Conservation (phyloP, 2,329 filamentous ascomycete genomes). For the Diaporthe caulivora region DNA sequence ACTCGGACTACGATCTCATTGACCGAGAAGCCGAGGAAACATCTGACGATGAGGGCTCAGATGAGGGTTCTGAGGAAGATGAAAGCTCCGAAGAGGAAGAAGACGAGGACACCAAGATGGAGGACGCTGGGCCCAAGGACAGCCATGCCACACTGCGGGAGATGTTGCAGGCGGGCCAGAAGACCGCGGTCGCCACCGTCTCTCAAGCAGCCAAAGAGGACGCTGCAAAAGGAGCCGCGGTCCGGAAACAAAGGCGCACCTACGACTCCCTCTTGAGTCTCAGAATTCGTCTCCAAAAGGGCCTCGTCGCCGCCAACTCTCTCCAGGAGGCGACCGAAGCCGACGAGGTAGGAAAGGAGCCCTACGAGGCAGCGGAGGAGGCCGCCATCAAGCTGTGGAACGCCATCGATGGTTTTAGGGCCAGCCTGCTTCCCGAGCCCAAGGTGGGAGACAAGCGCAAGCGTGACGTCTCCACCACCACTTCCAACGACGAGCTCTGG, state of each 20-base stretch:
- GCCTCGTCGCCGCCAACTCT: conserved; percentile 84
- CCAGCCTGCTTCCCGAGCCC: conserved; percentile 66
- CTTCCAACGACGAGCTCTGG: conserved; percentile 78
- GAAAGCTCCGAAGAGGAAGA: conserved; percentile 52
- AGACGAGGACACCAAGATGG: conserved; percentile 47
- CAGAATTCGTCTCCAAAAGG: conserved; percentile 93
- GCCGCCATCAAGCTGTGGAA: conserved; percentile 89
- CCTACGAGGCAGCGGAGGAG: conserved; percentile 82
- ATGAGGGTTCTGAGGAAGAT: conserved; percentile 51
- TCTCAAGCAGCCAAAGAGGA: conserved; percentile 79
- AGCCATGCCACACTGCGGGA: conserved; percentile 72
- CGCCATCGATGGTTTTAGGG: conserved; percentile 78
- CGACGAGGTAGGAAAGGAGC: conserved; percentile 58
- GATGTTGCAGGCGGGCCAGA: conserved; percentile 77
- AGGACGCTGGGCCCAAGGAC: conserved; percentile 47
- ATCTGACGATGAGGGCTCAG: conserved; percentile 42
- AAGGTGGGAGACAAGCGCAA: conserved; percentile 72
- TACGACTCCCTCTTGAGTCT: conserved; percentile 93
- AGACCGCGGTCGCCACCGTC: conserved; percentile 71
- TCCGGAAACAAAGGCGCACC: conserved; percentile 85
- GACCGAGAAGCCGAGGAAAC: conserved; percentile 41
- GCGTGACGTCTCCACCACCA: conserved; percentile 64
- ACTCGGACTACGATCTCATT: conserved; percentile 44
- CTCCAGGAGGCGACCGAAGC: conserved; percentile 62
- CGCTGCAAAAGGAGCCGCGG: conserved; percentile 85